phyloP scores from a whole-genome alignment of 1,139 yeast genomes.

The Hyphopichia buzzinii region DNA sequence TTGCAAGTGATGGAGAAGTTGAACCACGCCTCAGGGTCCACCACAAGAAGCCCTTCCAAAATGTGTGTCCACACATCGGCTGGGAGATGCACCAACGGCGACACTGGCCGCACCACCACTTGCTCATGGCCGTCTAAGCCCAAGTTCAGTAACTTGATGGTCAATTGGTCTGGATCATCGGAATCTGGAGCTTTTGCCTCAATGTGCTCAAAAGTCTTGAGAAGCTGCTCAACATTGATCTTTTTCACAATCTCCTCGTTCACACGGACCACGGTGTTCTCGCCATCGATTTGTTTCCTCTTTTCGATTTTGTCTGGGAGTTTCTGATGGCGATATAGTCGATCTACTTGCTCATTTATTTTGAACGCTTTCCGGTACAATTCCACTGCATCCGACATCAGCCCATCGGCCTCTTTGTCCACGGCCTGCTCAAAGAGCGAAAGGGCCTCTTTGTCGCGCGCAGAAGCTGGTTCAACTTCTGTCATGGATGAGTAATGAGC shows the following conservation, averaged over 20 bases:
- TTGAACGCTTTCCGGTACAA: conserved; percentile 72
- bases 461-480: background rate
- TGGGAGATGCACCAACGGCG: conserved; percentile 58
- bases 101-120: conserved; percentile 39
- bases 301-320: conserved; percentile 26
- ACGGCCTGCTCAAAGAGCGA: conserved; percentile 67
- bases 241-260: conserved; percentile 33
- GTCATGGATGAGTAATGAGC: background rate
- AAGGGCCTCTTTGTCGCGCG: conserved; percentile 46
- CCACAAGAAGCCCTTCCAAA: conserved; percentile 48
- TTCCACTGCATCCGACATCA: conserved; percentile 76
- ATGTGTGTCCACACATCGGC: conserved; percentile 62
- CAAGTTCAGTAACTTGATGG: conserved; percentile 31
- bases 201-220: conserved; percentile 27
- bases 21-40: conserved; percentile 67
- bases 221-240: conserved; percentile 37
- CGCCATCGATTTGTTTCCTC: conserved; percentile 28
- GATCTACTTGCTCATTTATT: conserved; percentile 66
- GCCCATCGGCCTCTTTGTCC: conserved; percentile 69
- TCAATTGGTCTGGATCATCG: conserved; percentile 15
- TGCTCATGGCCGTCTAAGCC: conserved; percentile 28
- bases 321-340: conserved; percentile 56
- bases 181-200: conserved; percentile 32
- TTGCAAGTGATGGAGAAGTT: conserved; percentile 61
- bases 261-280: conserved; percentile 24